Conservation (phyloP, 805 yeast species). For the Tetrapisispora taiwanensis region DNA sequence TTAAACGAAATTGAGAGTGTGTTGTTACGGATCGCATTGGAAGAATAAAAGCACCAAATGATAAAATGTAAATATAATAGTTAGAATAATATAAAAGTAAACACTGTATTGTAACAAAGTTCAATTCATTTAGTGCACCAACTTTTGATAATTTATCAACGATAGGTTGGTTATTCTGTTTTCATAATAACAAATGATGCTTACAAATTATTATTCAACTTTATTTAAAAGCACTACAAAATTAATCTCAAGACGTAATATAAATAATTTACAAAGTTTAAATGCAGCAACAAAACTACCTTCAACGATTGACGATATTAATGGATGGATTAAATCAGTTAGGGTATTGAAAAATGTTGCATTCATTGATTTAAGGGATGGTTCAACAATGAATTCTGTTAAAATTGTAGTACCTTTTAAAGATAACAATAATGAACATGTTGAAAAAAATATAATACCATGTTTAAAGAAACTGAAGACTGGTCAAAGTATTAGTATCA, state of each 20-base stretch:
- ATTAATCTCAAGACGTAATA: background rate
- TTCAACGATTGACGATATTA: conserved; percentile 5
- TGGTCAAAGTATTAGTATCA: conserved; percentile 37
- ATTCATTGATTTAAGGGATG: conserved; percentile 75
- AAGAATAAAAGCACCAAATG: too few relatives aligned
- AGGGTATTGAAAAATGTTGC: conserved; percentile 66
- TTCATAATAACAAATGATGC: background rate
- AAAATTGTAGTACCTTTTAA: conserved; percentile 39
- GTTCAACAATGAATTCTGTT: conserved; percentile 47
- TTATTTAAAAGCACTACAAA: background rate
- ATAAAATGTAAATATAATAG: too few relatives aligned
- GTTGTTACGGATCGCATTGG: too few relatives aligned
- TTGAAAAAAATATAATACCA: conserved; percentile 2
- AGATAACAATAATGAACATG: background rate
- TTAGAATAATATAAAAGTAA: too few relatives aligned
- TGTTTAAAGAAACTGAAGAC: conserved; percentile 30
- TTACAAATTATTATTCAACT: background rate
- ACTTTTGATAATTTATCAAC: too few relatives aligned
- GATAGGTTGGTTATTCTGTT: too few relatives aligned
- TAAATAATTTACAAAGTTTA: background rate
- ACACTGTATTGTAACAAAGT: too few relatives aligned
- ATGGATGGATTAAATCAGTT: conserved; percentile 70
- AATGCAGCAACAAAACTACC: background rate
- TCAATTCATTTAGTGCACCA: too few relatives aligned
- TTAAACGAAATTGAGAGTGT: too few relatives aligned